Conservation (phyloP, 78 protist genomes). For the Protostelium mycophagum region DNA sequence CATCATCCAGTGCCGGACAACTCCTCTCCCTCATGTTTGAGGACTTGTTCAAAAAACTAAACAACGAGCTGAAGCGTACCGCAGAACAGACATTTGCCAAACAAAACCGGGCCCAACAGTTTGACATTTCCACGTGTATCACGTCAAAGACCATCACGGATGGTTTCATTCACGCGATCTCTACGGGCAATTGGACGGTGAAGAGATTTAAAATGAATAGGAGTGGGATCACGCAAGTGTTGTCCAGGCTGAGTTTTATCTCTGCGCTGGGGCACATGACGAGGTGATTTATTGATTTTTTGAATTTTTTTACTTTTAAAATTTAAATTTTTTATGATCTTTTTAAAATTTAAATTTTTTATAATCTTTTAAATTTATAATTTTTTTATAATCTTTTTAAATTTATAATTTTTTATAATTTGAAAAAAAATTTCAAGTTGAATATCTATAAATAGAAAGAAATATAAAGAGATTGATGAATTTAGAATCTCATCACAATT, state of each 20-base stretch:
- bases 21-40: slow-evolving; percentile 91
- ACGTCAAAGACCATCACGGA: slow-evolving; percentile 70
- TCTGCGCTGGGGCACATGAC: slow-evolving; percentile 98
- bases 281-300: too few species aligned
- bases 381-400: too few species aligned
- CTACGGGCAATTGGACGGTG: slow-evolving; percentile 98
- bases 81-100: slow-evolving; percentile 74
- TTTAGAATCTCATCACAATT: slow-evolving; percentile 94
- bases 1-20: slow-evolving; percentile 63
- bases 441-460: too few species aligned
- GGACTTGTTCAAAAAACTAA: slow-evolving; percentile 92
- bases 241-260: slow-evolving; percentile 94
- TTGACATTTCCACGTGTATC: slow-evolving; percentile 50
- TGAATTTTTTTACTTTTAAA: too few species aligned
- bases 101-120: slow-evolving; percentile 53
- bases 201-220: slow-evolving; percentile 95
- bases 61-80: slow-evolving; percentile 54
- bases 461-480: too few species aligned
- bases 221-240: slow-evolving; percentile 94
- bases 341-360: too few species aligned
- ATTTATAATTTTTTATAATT: too few species aligned
- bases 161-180: slow-evolving; percentile 88
- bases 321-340: too few species aligned
- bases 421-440: too few species aligned
- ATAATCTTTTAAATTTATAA: too few species aligned